A percentile compares a stretch with the other conserved stretches of the same genome.
Evolutionary conservation across 148 eudicot species (phyloP).

Genomic region (Rhododendron molle): DNA sequence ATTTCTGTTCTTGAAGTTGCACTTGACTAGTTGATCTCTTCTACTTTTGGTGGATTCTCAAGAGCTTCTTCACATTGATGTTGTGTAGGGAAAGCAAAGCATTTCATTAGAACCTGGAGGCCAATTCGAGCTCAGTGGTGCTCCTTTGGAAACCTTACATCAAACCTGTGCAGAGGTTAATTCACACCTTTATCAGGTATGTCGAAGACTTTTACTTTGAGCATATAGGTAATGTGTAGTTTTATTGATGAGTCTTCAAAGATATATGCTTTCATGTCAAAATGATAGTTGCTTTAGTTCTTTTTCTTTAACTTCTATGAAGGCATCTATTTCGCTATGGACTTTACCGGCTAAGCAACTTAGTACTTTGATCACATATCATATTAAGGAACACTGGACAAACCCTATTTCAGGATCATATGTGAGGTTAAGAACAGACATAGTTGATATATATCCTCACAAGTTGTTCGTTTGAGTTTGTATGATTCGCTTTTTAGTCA

Average conservation of each 20-base stretch:
- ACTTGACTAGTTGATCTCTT: neutral
- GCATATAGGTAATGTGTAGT: neutral
- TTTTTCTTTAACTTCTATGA: neutral
- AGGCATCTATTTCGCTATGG: neutral
- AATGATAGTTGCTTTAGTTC: neutral
- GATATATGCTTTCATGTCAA: neutral
- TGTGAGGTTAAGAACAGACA: neutral
- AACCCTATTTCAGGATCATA: neutral
- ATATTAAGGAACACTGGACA: neutral
- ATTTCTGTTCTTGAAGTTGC: neutral
- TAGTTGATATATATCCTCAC: neutral
- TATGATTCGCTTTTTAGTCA: neutral
- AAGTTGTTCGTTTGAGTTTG: neutral
- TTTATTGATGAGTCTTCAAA: neutral
- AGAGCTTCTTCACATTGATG: neutral
- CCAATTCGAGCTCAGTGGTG: slow-evolving; percentile 99
- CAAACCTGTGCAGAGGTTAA: slow-evolving; percentile 98
- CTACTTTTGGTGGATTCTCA: neutral
- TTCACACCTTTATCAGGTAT: slow-evolving; percentile 98
- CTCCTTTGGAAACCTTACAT: slow-evolving; percentile 96
- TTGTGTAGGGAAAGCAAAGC: slow-evolving; percentile 80
- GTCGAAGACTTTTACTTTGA: slow-evolving; percentile 5
- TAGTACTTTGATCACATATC: neutral
- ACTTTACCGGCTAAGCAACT: neutral
- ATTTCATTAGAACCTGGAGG: slow-evolving; percentile 98